Base-by-base conservation (phyloP, 768 basidiomycete genomes). In the Pholiota conissans region DNA sequence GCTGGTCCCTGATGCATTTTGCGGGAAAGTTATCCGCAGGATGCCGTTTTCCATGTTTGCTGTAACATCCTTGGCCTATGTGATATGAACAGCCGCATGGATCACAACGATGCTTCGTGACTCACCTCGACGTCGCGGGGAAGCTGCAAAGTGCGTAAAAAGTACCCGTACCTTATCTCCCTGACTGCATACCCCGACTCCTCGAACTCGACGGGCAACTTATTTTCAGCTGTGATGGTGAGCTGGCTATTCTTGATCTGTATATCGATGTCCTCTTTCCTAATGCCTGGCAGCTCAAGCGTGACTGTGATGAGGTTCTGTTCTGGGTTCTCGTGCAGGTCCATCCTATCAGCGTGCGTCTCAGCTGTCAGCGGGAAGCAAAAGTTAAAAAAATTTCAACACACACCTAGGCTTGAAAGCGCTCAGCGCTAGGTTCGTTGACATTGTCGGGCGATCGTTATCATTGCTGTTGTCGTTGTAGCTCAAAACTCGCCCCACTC, bases 81-180 rank as follows among this genome's bases (percentile, higher is more conserved):
- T 39, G 18, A 34, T 11, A 50, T 20, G 50, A 37, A 32, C 50
- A 35, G 16, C 13, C n/a, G 24, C 2, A 18, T 37, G 7, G 24
- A 18, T 39, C 16, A 14, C 1, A 16, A 40, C 1, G 26, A 27
- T 24, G 16, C 5, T n/a, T 3, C 2, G 24, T 7, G 6, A n/a
- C 51, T n/a, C 10, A 54, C 53, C 40, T 54, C 53, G 10, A 54
- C 40, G 18, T 37, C 53, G 3, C 27, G 28, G 18, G 53, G 53
- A 18, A 54, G 42, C 3, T 30, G 29, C 7, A 54, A 32, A 2
- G 40, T 27, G 28, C 53, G 53, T 37, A 54, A 5, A 27, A 54
- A 54, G 53, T 54, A 42, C 28, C 53, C 53, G 27, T 54, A 54
- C 20, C 42, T 40, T 8, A 54, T 54, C 53, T 54, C 53, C 14